Evolutionary conservation across 345 rosid genomes (phyloP), one percentile per base, ranked within the genome.

Genomic region (Noccaea caerulescens): DNA sequence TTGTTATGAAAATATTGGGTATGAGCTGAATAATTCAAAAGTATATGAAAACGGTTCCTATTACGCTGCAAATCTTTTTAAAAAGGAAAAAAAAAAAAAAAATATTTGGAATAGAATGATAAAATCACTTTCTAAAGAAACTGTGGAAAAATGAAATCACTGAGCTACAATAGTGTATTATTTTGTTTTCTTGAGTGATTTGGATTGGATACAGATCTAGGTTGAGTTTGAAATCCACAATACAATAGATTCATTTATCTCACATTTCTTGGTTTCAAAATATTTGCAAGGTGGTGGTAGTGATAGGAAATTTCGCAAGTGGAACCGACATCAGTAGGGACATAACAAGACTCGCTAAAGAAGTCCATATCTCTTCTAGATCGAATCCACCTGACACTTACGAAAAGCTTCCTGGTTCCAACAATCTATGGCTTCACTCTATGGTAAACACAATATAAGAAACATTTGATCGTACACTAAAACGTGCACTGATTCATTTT

Each of bases 341-440:
- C 20, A 65, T 82, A 69, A 85, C 82, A 14, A 63, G 55, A 25
- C 87, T 85, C 43, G 96, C 97, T 8, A 90, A 84, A 81, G 96
- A 91, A 84, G 96, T 93, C 2, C 94, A 87, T 69, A 58, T 93
- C 23, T 78, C 88, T 1, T 82, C 86, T 45, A 83, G 96, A 81
- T 80, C 86, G 16, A 82, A 79, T 77, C 80, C 80, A 7, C 76
- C 81, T 50, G 80, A 69, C 61, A 86, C 87, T 47, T 80, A 72
- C 68, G 77, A 68, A 25, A 63, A 75, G 63, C 81, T 62, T 58
- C 77, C 76, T 16, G 88, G 88, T 4, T 85, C 80, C 55, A 70
- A 82, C 69, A 91, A 88, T 41, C 61, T 87, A 38, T 85, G 94
- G 94, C 68, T 82, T 71, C 94, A 91, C 77, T 87, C 98, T 16